phyloP scores from a whole-genome alignment of 2,329 filamentous ascomycete genomes.

The Phoma sp. region DNA sequence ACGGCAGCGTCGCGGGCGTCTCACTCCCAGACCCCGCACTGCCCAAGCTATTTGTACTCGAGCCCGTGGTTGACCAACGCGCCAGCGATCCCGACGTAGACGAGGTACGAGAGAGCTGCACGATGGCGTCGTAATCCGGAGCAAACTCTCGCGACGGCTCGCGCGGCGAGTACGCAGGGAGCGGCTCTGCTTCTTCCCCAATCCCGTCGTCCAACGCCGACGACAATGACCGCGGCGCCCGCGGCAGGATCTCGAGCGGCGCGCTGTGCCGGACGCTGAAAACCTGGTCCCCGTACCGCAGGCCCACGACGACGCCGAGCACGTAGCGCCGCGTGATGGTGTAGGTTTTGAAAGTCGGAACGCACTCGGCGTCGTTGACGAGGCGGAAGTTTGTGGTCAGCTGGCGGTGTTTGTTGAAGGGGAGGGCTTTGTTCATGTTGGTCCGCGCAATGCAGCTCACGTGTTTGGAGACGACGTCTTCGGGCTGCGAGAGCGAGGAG shows the following conservation, averaged over 20 bases:
- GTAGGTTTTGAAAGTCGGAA: constrained; percentile 45
- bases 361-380: constrained; percentile 41
- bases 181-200: constrained; percentile 34
- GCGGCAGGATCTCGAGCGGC: constrained; percentile 40
- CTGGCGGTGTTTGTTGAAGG: constrained; percentile 25
- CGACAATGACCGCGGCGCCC: constrained; percentile 20
- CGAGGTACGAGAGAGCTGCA: constrained; percentile 24
- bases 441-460: constrained; percentile 39
- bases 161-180: constrained; percentile 38
- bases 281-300: constrained; percentile 34
- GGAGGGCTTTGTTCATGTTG: constrained; percentile 28
- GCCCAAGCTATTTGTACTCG: constrained; percentile 18
- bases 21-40: constrained; percentile 3
- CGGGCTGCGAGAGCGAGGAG: constrained; percentile 28
- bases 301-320: constrained; percentile 33
- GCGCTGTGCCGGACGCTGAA: constrained; percentile 37
- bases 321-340: constrained; percentile 40
- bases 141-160: constrained; percentile 39
- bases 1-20: constrained; percentile 13
- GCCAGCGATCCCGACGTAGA: constrained; percentile 23
- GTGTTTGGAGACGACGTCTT: constrained; percentile 39
- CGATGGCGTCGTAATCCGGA: constrained; percentile 40
- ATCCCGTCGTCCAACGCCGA: constrained; percentile 19
- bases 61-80: constrained; percentile 16
- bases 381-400: constrained; percentile 43